phyloP scores from a whole-genome alignment of 2,329 filamentous ascomycete genomes.

The Lachnellula occidentalis region DNA sequence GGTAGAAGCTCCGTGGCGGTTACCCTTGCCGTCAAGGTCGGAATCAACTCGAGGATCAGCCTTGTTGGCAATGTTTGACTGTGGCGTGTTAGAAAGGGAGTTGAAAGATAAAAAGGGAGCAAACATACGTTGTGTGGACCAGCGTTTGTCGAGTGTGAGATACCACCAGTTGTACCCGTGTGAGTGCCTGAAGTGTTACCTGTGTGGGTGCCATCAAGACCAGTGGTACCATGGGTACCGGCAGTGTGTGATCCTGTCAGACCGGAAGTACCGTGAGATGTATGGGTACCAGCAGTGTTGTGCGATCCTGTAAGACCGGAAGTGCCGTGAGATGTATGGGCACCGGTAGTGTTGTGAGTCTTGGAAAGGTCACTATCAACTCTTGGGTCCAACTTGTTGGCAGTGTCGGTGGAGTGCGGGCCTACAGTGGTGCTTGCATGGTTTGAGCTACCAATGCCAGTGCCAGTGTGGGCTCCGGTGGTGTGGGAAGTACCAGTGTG shows the following conservation, averaged over 20 bases:
- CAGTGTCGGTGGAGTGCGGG: constrained; percentile 39
- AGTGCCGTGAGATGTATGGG: neutral
- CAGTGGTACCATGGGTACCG: constrained; percentile 27
- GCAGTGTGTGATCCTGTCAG: constrained; percentile 28
- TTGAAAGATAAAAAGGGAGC: neutral
- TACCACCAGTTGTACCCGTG: constrained; percentile 14
- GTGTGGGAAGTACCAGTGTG: constrained; percentile 25
- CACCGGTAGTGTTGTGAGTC: constrained; percentile 34
- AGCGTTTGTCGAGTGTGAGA: constrained; percentile 30
- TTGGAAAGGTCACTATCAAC: constrained; percentile 48
- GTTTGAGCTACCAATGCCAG: neutral
- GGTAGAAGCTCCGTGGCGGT: constrained; percentile 26
- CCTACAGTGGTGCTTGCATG: constrained; percentile 9
- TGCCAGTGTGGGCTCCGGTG: constrained; percentile 33
- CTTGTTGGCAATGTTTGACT: constrained; percentile 37
- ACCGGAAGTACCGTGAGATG: neutral
- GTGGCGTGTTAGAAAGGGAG: neutral
- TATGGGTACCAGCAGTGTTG: constrained; percentile 33
- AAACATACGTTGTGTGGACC: constrained; percentile 37
- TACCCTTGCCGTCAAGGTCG: constrained; percentile 40
- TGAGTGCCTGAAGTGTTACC: constrained; percentile 3
- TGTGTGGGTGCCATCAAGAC: constrained; percentile 4
- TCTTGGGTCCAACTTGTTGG: constrained; percentile 47
- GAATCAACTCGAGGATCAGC: constrained; percentile 48
- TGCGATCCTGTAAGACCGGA: constrained; percentile 15